Evolutionary conservation across 202 grass and related monocot species (phyloP).

Genomic region (Saccharum hybrid): DNA sequence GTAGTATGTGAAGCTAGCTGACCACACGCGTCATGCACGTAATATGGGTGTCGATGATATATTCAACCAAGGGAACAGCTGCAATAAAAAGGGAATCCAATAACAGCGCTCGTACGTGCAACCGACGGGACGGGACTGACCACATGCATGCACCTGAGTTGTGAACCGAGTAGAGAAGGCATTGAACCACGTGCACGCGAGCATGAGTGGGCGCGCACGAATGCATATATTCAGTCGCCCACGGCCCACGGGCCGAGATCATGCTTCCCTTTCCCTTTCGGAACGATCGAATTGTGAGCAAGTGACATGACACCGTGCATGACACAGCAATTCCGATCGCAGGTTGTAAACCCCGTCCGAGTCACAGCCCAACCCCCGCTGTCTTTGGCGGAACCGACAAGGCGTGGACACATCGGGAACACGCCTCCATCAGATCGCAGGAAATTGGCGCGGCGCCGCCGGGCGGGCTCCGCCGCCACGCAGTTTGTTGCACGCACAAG

Average conservation of each 20-base stretch:
- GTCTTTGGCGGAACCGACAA: constrained; percentile 36
- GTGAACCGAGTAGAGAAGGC: background rate
- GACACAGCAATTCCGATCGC: background rate
- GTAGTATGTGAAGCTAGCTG: background rate
- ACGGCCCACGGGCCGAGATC: background rate
- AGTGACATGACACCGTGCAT: background rate
- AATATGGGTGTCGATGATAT: background rate
- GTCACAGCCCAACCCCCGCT: background rate
- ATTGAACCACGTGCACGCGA: constrained; percentile 10
- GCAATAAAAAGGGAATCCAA: background rate
- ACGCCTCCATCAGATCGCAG: background rate
- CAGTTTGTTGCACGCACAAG: background rate
- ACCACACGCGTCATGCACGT: background rate
- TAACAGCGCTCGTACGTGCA: background rate
- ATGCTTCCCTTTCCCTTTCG: background rate
- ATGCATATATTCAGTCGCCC: constrained; percentile 21
- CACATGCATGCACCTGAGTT: constrained; percentile 43
- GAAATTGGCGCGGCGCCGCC: background rate
- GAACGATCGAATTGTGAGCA: background rate
- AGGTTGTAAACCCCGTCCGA: constrained; percentile 10
- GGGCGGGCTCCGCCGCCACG: too few relatives aligned
- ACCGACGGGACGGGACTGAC: background rate
- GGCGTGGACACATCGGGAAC: constrained; percentile 27
- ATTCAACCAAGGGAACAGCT: background rate
- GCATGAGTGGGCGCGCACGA: constrained; percentile 2